These are phyloP conservation scores for Nissolia schottii DNA, from an alignment of 306 rosid genomes.

Conservation along the genomic window DNA sequence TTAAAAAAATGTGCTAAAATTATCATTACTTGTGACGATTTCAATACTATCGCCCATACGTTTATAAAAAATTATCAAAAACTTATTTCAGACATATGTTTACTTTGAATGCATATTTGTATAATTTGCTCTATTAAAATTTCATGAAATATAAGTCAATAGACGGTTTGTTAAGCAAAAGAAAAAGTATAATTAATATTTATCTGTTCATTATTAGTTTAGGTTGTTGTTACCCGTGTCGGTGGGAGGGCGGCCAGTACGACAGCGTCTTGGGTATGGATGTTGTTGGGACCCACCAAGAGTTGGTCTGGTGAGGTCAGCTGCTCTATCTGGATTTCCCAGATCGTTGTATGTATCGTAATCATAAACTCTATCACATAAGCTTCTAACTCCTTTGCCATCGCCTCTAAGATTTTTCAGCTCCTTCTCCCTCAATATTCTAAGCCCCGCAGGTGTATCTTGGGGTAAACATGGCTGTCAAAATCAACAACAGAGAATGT, in stretches of 20 bases:
- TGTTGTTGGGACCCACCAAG: slow-evolving; percentile 53
- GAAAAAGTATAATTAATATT: too few species aligned
- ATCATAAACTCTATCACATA: slow-evolving; percentile 67
- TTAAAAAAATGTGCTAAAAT: too few species aligned
- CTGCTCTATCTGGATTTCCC: slow-evolving; percentile 81
- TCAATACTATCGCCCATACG: too few species aligned
- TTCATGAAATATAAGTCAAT: too few species aligned
- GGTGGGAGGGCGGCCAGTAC: slow-evolving; percentile 67
- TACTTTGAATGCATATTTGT: too few species aligned
- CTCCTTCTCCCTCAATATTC: slow-evolving; percentile 61
- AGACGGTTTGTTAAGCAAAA: too few species aligned
- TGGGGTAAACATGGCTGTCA: slow-evolving; percentile 71
- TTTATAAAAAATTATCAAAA: too few species aligned
- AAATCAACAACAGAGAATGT: slow-evolving; percentile 12
- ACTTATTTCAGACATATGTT: too few species aligned
- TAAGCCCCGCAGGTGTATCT: slow-evolving; percentile 71
- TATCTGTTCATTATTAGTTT: too few species aligned
- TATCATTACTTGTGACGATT: too few species aligned
- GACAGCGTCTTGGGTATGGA: slow-evolving; percentile 82
- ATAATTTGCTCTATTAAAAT: too few species aligned
- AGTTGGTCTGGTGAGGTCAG: slow-evolving; percentile 51
- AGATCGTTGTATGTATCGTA: slow-evolving; percentile 69
- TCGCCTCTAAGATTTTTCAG: slow-evolving; percentile 59
- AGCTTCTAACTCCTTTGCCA: slow-evolving; percentile 56
- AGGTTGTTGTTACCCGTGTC: slow-evolving; percentile 44